Base-by-base conservation (phyloP, 441 rosid genomes). In the Croton setiger region DNA sequence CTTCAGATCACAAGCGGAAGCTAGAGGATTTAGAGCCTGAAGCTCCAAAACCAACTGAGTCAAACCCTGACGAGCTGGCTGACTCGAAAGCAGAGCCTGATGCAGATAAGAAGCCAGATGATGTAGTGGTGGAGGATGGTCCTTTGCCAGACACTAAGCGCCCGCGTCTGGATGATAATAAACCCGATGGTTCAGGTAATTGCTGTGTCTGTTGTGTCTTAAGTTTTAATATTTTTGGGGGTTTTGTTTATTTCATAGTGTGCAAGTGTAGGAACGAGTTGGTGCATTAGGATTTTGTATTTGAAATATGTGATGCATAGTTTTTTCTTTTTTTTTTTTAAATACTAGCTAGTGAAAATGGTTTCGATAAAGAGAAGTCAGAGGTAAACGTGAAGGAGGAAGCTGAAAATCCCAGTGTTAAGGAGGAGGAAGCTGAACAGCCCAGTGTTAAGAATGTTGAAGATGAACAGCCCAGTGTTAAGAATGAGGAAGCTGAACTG, bases 1-100 rank as follows among this genome's bases (percentile, higher is more conserved):
- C 82, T 0, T 63, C 83, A 56, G 96, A 91, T 79, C 87, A 77
- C 80, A 93, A 93, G 75, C 85, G 98, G 66, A 93, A 91, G 84
- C 87, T 89, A 51, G 86, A 84, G 3, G 83, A 81, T 37, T 64
- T 85, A 45, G 92, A 86, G 69, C 62, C 80, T 4, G 82, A 76
- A n/a, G 68, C 72, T 36, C 79, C 74, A 23, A 74, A 72, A 33
- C 43, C 47, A 8, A 49, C 60, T 10, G 69, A 68, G 51, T 48
- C 70, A 14, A 21, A 36, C 18, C 60, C 41, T 10, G 53, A 55
- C 45, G 39, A 9, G 11, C 13, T 49, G 18, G 43, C 37, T 14
- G 49, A 55, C 45, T 60, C 84, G 18, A 48, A 49, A 69, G 63
- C 63, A 33, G 66, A 31, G 10, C 66, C 73, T 10, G 79, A 80